Evolutionary conservation across 768 basidiomycete genomes (phyloP).

Genomic region (Rubroboletus pulcherrimus): DNA sequence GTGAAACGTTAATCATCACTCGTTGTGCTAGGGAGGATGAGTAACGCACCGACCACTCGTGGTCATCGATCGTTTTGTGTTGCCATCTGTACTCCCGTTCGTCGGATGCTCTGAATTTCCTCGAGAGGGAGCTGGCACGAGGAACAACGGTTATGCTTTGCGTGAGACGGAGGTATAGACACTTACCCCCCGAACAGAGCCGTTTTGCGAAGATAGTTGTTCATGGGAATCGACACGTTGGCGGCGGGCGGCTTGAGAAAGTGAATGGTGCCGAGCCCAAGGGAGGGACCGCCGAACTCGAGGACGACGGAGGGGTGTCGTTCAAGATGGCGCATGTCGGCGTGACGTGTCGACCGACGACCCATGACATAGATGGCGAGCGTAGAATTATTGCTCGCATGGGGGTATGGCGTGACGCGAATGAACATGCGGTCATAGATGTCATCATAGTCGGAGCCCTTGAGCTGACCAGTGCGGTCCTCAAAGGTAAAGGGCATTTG

Average conservation of each 20-base stretch:
- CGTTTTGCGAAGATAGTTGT: slow-evolving; percentile 58
- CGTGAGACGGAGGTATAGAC: background rate
- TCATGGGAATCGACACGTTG: slow-evolving; percentile 52
- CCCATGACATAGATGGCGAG: slow-evolving; percentile 62
- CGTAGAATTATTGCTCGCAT: slow-evolving; percentile 34
- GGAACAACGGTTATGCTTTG: background rate
- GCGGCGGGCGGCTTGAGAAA: slow-evolving; percentile 42
- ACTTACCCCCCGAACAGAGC: slow-evolving; percentile 64
- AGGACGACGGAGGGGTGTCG: slow-evolving; percentile 54
- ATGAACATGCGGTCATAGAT: slow-evolving; percentile 75
- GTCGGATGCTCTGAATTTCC: slow-evolving; percentile 67
- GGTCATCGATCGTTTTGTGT: slow-evolving; percentile 48
- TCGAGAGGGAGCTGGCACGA: slow-evolving; percentile 51
- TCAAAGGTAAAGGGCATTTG: slow-evolving; percentile 58
- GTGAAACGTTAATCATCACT: background rate
- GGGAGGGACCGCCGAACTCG: slow-evolving; percentile 51
- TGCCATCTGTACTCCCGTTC: slow-evolving; percentile 72
- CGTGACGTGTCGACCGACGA: slow-evolving; percentile 57
- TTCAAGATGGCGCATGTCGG: slow-evolving; percentile 50
- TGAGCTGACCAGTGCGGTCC: slow-evolving; percentile 58
- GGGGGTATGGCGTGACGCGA: slow-evolving; percentile 52
- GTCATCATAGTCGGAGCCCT: slow-evolving; percentile 67
- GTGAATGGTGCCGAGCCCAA: slow-evolving; percentile 56
- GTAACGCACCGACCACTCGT: slow-evolving; percentile 74
- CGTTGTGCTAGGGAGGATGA: background rate